Evolutionary conservation across 2,329 filamentous ascomycete species (phyloP).

Genomic region (Sporothrix brunneoviolacea): DNA sequence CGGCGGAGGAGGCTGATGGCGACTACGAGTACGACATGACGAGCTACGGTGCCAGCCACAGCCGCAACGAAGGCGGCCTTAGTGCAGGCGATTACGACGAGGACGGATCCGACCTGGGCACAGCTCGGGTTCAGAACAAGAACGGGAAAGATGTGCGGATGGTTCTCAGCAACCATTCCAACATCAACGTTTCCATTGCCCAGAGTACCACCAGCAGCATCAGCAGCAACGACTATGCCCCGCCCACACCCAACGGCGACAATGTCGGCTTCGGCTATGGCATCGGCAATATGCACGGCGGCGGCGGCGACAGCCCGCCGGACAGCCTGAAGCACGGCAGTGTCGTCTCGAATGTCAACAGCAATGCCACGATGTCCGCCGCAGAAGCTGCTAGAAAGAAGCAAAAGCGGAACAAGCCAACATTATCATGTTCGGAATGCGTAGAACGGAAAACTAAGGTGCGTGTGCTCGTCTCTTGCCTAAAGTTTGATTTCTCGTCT

Average conservation of each 20-base stretch:
- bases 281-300: background rate
- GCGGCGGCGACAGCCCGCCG: slow-evolving; percentile 1
- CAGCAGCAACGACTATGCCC: slow-evolving; percentile 15
- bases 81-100: slow-evolving; percentile 12
- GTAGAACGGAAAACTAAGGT: slow-evolving; percentile 79
- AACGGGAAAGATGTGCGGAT: slow-evolving; percentile 15
- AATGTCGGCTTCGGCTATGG: background rate
- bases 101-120: background rate
- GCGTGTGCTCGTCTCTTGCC: too few species aligned
- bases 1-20: slow-evolving; percentile 8
- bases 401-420: slow-evolving; percentile 80
- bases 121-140: slow-evolving; percentile 7
- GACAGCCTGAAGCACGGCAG: slow-evolving; percentile 2
- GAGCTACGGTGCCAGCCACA: slow-evolving; percentile 1
- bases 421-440: slow-evolving; percentile 70
- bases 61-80: slow-evolving; percentile 9
- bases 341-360: background rate
- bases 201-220: slow-evolving; percentile 16
- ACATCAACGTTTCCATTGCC: slow-evolving; percentile 2
- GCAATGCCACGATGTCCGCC: slow-evolving; percentile 20
- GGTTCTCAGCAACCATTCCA: slow-evolving; percentile 13
- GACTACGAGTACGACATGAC: slow-evolving; percentile 17
- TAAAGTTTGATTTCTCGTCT: too few species aligned
- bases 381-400: slow-evolving; percentile 53
- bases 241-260: slow-evolving; percentile 13